Base-by-base conservation (phyloP, 768 basidiomycete genomes). In the Sporobolomyces phaffii region DNA sequence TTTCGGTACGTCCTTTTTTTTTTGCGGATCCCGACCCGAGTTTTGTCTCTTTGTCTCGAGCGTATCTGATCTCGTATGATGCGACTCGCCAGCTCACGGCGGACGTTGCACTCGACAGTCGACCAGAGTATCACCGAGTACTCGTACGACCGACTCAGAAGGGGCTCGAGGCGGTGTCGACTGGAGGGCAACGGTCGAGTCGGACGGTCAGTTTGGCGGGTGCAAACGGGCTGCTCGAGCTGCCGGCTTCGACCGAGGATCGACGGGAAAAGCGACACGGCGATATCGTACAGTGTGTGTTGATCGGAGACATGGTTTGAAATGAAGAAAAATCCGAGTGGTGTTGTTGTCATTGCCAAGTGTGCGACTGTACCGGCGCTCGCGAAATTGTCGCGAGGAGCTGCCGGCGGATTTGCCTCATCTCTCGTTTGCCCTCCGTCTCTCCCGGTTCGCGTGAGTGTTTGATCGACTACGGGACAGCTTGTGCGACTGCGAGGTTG, bases 161-260 rank as follows among this genome's bases (percentile, higher is more conserved):
- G 22, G 41, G 57, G 17, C 64, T 75, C 28, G 18, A 68, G n/a
- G 91, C 89, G 3, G 83, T 81, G 70, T 90, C 87, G 60, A 93
- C 91, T 0, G 91, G 91, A 28, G 89, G 90, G 0, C 91, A 94
- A 75, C 81, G 90, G 9, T 91, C 90, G 22, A 89, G 87, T 73
- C 81, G 89, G 28, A 86, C 87, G 6, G 87, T 87, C 17, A 91
- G 90, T 72, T 73, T 94, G 53, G 85, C 82, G 45, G 87, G 86
- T 2, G 89, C 90, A 20, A 91, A 92, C 75, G 90, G 85, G 2
- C 78, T 93, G 47, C 84, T 88, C 1, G 81, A 86, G 26, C 75
- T 92, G 26, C 90, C 90, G 3, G 76, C 80, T 36, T 68, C 77
- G 57, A 76, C 70, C 48, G 76, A 78, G 9, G 73, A 75, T 56